A percentile compares a stretch with the other conserved stretches of the same genome.
These are phyloP conservation scores for Penicillium rolfsii DNA, from an alignment of 2,329 filamentous ascomycete genomes.

Conservation along the genomic window DNA sequence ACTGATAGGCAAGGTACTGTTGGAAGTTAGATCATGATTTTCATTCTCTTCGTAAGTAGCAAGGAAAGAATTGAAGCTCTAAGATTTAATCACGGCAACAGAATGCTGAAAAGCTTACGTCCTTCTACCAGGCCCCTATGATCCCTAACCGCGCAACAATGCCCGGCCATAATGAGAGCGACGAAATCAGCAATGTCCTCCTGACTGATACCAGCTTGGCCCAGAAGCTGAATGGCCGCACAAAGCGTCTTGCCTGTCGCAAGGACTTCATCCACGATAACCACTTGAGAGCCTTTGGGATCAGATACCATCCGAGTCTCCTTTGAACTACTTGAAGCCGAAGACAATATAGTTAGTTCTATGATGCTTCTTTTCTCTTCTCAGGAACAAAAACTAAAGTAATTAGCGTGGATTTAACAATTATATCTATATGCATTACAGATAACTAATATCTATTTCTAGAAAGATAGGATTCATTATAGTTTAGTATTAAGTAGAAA, in stretches of 20 bases:
- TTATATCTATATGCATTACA: too few species aligned
- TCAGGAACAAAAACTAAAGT: too few species aligned
- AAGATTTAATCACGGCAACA: not conserved
- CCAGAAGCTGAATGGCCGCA: slow-evolving; percentile 56
- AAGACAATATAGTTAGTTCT: slow-evolving; percentile 50
- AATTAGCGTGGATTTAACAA: too few species aligned
- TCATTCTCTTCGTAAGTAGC: not conserved
- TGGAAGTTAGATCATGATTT: not conserved
- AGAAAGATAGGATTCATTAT: too few species aligned
- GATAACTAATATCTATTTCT: too few species aligned
- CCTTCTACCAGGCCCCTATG: slow-evolving; percentile 33
- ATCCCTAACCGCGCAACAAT: slow-evolving; percentile 52
- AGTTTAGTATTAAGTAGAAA: too few species aligned
- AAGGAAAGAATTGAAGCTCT: not conserved
- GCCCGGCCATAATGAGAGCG: slow-evolving; percentile 58
- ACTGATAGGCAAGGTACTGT: too few species aligned
- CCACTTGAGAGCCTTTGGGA: slow-evolving; percentile 50
- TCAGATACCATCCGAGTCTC: slow-evolving; percentile 48
- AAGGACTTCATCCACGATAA: slow-evolving; percentile 66
- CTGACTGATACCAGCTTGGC: slow-evolving; percentile 45
- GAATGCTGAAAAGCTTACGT: not conserved
- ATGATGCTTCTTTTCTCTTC: too few species aligned
- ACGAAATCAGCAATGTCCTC: slow-evolving; percentile 55
- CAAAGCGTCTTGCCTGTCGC: slow-evolving; percentile 60
- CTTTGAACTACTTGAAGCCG: slow-evolving; percentile 15